phyloP scores from a whole-genome alignment of 345 rosid genomes.

The Melastoma malabathricum region DNA sequence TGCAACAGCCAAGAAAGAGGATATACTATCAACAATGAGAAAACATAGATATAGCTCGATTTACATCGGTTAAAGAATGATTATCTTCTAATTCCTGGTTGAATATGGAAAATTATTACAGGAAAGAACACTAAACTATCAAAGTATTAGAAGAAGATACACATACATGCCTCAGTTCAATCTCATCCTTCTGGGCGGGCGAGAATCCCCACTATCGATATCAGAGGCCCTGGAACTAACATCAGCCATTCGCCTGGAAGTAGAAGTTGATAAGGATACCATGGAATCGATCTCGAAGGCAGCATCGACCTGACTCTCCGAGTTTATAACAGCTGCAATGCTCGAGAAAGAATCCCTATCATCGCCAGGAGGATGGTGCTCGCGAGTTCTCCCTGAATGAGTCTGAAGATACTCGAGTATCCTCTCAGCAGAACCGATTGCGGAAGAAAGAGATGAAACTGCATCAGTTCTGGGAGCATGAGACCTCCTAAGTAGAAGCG shows the following conservation, averaged over 20 bases:
- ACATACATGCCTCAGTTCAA: conserved; percentile 25
- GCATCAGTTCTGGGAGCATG: conserved; percentile 45
- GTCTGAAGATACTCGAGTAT: conserved; percentile 42
- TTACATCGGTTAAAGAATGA: too few relatives aligned
- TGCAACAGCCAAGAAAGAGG: too few relatives aligned
- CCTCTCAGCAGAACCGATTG: conserved; percentile 37
- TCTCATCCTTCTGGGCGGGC: conserved; percentile 69
- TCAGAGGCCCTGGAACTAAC: conserved; percentile 64
- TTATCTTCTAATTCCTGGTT: too few relatives aligned
- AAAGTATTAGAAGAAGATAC: too few relatives aligned
- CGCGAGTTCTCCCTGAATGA: conserved; percentile 52
- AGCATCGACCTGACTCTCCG: conserved; percentile 70
- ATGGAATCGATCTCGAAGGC: conserved; percentile 76
- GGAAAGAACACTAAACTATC: too few relatives aligned
- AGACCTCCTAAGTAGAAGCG: conserved; percentile 39
- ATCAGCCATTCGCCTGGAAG: conserved; percentile 55
- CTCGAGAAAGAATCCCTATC: conserved; percentile 92
- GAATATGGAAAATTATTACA: too few relatives aligned
- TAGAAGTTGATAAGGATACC: conserved; percentile 71
- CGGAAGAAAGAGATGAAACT: conserved; percentile 29
- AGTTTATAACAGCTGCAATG: conserved; percentile 74
- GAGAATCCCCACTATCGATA: conserved; percentile 73
- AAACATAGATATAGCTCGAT: too few relatives aligned
- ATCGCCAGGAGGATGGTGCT: conserved; percentile 54
- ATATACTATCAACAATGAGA: too few relatives aligned